phyloP scores from a whole-genome alignment of 768 basidiomycete genomes.

The Lactarius psammicola region DNA sequence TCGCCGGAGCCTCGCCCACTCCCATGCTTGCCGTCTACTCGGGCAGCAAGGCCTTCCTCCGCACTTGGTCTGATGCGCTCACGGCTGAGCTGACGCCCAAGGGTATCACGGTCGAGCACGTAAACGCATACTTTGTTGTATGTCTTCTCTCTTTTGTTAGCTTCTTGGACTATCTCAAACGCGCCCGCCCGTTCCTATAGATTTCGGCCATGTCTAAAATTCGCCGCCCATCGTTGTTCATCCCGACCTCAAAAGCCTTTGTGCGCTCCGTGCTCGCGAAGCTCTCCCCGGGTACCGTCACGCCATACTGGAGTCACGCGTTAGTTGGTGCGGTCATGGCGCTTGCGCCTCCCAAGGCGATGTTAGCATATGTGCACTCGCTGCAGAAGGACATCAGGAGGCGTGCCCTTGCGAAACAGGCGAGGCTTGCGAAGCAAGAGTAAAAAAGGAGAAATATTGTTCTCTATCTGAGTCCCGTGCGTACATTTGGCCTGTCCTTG shows the following conservation, averaged over 20 bases:
- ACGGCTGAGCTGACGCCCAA: conserved; percentile 75
- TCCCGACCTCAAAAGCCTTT: conserved; percentile 72
- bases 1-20: conserved; percentile 82
- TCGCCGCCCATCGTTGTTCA: conserved; percentile 61
- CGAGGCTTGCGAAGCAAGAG: conserved; percentile 54
- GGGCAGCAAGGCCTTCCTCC: conserved; percentile 86
- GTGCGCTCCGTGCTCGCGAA: conserved; percentile 77
- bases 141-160: conserved; percentile 34
- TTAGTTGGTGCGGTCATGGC: conserved; percentile 23
- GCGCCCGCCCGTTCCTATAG: conserved; percentile 39
- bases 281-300: conserved; percentile 71
- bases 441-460: conserved; percentile 29
- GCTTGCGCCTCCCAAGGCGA: conserved; percentile 13
- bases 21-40: conserved; percentile 95
- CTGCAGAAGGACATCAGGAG: conserved; percentile 76
- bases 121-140: conserved; percentile 95
- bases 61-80: conserved; percentile 82
- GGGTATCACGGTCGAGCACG: conserved; percentile 75
- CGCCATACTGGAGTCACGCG: conserved; percentile 41
- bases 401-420: conserved; percentile 59
- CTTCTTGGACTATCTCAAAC: neutral
- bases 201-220: conserved; percentile 95
- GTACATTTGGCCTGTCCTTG: neutral
- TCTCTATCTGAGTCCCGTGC: neutral
- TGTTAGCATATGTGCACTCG: conserved; percentile 50